phyloP scores from a whole-genome alignment of 192 early-diverging fungal species.

The Coemansia erecta region DNA sequence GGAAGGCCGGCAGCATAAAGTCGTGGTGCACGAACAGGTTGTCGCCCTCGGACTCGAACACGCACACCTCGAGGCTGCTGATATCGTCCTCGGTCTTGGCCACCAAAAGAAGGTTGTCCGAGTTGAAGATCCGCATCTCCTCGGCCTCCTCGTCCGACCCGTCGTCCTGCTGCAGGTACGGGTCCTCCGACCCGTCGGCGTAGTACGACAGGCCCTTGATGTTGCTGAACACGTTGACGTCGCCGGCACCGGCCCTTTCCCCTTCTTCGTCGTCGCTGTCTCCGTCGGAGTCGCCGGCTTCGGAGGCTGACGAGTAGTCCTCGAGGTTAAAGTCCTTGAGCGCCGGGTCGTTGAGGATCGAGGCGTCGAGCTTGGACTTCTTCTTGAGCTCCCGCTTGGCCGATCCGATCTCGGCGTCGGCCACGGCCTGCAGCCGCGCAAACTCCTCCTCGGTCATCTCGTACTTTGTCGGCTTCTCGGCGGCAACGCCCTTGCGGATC shows the following conservation, averaged over 20 bases:
- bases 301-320: constrained; percentile 74
- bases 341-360: constrained; percentile 56
- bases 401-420: constrained; percentile 61
- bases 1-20: constrained; percentile 95
- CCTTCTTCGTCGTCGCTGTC: constrained; percentile 27
- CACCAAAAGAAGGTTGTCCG: constrained; percentile 86
- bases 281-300: constrained; percentile 57
- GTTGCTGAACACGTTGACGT: constrained; percentile 76
- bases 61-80: constrained; percentile 90
- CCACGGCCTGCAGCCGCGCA: constrained; percentile 70
- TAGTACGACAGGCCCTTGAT: constrained; percentile 88
- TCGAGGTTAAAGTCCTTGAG: constrained; percentile 89
- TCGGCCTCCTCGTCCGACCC: constrained; percentile 74
- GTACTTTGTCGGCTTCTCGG: constrained; percentile 73
- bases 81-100: constrained; percentile 98
- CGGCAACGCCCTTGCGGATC: constrained; percentile 92
- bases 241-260: constrained; percentile 19
- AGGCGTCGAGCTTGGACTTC: constrained; percentile 21
- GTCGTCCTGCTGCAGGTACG: constrained; percentile 74
- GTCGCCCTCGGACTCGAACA: constrained; percentile 77
- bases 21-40: constrained; percentile 98
- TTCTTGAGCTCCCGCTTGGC: constrained; percentile 61
- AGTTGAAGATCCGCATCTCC: constrained; percentile 72
- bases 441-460: constrained; percentile 88
- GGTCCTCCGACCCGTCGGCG: constrained; percentile 76